Conservation (phyloP, 352 stramenopile genomes). For the Elongisporangium prolatum region DNA sequence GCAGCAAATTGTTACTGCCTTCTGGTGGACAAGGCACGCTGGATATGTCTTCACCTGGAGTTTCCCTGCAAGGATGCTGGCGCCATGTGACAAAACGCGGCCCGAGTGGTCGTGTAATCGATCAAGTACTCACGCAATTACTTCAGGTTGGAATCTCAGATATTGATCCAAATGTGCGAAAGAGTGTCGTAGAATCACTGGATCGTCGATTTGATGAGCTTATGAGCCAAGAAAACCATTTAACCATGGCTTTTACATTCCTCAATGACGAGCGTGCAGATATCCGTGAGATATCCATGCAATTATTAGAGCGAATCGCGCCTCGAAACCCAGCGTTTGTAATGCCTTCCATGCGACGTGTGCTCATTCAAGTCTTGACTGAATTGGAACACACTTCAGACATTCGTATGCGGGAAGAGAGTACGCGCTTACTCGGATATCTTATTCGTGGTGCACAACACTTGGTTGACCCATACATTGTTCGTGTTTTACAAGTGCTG, state of each 20-base stretch:
- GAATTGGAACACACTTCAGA: conserved; percentile 93
- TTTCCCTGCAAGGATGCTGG: conserved; percentile 23
- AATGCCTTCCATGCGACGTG: conserved; percentile 90
- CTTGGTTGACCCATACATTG: conserved; percentile 83
- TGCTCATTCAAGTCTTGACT: conserved; percentile 94
- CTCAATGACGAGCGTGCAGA: conserved; percentile 91
- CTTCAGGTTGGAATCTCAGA: conserved; percentile 93
- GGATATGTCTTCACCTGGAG: conserved; percentile 1
- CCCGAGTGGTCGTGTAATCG: conserved; percentile 87
- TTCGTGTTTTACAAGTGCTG: conserved; percentile 66
- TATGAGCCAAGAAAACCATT: conserved; percentile 90
- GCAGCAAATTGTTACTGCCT: conserved; percentile 68
- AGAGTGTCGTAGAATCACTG: conserved; percentile 92
- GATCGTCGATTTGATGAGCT: conserved; percentile 92
- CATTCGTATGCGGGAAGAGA: conserved; percentile 82
- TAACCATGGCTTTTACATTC: conserved; percentile 93
- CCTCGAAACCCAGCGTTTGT: conserved; percentile 94
- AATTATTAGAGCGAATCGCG: conserved; percentile 92
- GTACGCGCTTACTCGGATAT: conserved; percentile 77
- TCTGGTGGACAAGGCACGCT: conserved; percentile 9
- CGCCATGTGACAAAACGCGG: conserved; percentile 70
- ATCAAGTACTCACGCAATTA: conserved; percentile 91
- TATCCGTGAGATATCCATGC: conserved; percentile 90
- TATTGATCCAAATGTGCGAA: conserved; percentile 85
- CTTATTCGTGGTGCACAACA: conserved; percentile 84